Evolutionary conservation across 2,329 filamentous ascomycete species (phyloP).

Genomic region (Stagonosporopsis tanaceti): DNA sequence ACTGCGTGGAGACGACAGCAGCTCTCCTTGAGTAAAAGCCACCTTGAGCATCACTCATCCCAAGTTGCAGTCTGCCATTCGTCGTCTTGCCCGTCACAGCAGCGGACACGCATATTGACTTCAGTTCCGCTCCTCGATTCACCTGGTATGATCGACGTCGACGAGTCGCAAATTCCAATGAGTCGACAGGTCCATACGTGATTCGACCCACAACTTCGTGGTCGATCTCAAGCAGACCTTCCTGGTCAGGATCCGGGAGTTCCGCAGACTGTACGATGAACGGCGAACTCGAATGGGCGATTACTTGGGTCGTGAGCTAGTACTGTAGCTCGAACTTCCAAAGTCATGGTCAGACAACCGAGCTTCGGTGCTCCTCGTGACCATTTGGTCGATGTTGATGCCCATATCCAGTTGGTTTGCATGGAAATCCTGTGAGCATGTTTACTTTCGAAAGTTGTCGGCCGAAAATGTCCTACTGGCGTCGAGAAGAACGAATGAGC

Average conservation of each 20-base stretch:
- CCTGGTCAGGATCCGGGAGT: not conserved
- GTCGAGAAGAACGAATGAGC: too few relatives aligned
- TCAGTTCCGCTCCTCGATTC: not conserved
- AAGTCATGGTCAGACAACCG: not conserved
- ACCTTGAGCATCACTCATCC: not conserved
- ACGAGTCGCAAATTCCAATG: conserved; percentile 4
- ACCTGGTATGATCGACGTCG: not conserved
- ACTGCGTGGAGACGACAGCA: not conserved
- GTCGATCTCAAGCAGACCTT: conserved; percentile 13
- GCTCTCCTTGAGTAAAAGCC: not conserved
- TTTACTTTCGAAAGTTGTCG: not conserved
- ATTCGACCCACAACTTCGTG: conserved; percentile 2
- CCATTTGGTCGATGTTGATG: not conserved
- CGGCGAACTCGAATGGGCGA: not conserved
- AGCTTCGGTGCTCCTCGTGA: not conserved
- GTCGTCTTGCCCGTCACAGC: not conserved
- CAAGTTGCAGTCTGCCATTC: not conserved
- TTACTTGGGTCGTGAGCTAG: not conserved
- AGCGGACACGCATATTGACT: not conserved
- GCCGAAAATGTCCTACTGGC: not conserved
- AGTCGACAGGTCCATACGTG: not conserved
- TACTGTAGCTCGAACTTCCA: not conserved
- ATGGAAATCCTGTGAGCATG: not conserved
- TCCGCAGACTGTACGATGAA: conserved; percentile 2
- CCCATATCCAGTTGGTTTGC: not conserved